Conservation (phyloP, 2,329 filamentous ascomycete species). For the Arthrobotrys iridis region DNA sequence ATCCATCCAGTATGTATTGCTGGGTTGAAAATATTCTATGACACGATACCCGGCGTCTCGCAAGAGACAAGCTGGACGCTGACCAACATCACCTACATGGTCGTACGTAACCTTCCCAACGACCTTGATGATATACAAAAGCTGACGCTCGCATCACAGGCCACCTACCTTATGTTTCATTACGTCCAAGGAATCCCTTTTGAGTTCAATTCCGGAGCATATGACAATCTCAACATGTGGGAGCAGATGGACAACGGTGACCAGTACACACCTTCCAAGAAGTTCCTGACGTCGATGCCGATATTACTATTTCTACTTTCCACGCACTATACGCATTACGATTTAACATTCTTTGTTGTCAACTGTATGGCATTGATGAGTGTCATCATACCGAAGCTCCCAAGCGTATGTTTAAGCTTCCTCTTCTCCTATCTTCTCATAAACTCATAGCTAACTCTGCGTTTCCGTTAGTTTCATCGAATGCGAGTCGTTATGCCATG, state of each 20-base stretch:
- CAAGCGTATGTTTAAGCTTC: constrained; percentile 73
- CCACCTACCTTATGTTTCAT: constrained; percentile 99
- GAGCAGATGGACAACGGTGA: constrained; percentile 99
- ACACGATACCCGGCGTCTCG: constrained; percentile 93
- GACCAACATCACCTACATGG: constrained; percentile 99
- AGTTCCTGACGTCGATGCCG: constrained; percentile 93
- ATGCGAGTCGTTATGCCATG: constrained; percentile 53
- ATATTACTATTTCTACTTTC: constrained; percentile 94
- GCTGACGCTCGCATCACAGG: constrained; percentile 60
- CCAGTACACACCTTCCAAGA: constrained; percentile 98
- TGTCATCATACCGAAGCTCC: constrained; percentile 95
- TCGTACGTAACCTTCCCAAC: constrained; percentile 62
- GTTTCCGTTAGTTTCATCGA: constrained; percentile 34
- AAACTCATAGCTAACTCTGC: background rate
- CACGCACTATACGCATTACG: constrained; percentile 99
- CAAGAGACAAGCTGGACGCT: constrained; percentile 99
- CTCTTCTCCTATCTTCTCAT: background rate
- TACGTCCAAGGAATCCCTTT: constrained; percentile 97
- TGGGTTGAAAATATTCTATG: constrained; percentile 93
- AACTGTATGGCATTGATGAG: constrained; percentile 92
- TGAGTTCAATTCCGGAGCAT: constrained; percentile 97
- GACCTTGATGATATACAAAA: background rate
- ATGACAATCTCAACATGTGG: constrained; percentile 99
- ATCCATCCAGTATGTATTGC: constrained; percentile 95
- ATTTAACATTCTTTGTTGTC: constrained; percentile 94